Percentiles rank a stretch among this genome's conserved stretches.
These are phyloP conservation scores for Cicer chorassanicum DNA, from an alignment of 306 rosid species.

Conservation along the genomic window DNA sequence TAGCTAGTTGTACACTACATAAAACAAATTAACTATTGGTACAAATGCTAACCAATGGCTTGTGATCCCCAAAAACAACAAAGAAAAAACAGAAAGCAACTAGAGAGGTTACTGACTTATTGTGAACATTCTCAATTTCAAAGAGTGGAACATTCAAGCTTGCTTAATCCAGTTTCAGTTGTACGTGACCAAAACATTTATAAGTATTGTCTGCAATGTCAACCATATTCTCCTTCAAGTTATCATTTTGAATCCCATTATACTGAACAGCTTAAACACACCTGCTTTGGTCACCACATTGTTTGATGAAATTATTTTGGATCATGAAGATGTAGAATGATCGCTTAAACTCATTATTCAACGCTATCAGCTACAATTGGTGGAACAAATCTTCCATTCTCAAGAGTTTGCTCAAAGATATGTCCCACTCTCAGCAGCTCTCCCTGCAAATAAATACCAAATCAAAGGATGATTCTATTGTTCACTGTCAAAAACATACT, in stretches of 20 bases:
- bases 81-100: background rate
- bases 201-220: slow-evolving; percentile 4
- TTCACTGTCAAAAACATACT: slow-evolving; percentile 11
- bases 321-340: slow-evolving; percentile 12
- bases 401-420: slow-evolving; percentile 91
- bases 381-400: slow-evolving; percentile 75
- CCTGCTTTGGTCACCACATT: slow-evolving; percentile 29
- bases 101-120: slow-evolving; percentile 3
- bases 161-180: slow-evolving; percentile 20
- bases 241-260: slow-evolving; percentile 8
- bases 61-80: background rate
- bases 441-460: slow-evolving; percentile 58
- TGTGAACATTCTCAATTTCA: slow-evolving; percentile 32
- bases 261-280: slow-evolving; percentile 32
- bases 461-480: slow-evolving; percentile 26
- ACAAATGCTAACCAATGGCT: slow-evolving; percentile 18
- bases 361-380: slow-evolving; percentile 65
- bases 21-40: slow-evolving; percentile 20
- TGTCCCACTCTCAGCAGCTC: slow-evolving; percentile 87
- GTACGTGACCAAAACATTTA: slow-evolving; percentile 19
- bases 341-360: slow-evolving; percentile 34
- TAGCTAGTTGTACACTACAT: slow-evolving; percentile 38
- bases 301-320: slow-evolving; percentile 31
- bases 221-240: slow-evolving; percentile 5
- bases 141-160: slow-evolving; percentile 21